phyloP scores from a whole-genome alignment of 495 filamentous ascomycete species.

The Chaetomidium leptoderma region DNA sequence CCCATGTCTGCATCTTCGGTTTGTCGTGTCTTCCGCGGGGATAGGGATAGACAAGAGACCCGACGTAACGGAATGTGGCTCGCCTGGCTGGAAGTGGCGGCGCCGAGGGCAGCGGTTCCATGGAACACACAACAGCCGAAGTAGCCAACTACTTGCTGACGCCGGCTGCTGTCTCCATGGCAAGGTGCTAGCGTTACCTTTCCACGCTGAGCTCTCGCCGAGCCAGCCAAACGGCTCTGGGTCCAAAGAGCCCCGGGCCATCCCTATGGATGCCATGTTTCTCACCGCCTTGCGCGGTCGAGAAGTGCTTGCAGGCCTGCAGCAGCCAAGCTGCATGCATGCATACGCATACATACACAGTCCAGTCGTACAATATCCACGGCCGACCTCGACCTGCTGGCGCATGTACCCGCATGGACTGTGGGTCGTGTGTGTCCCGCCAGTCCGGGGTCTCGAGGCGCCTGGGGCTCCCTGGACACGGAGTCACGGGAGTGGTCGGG shows the following conservation, averaged over 20 bases:
- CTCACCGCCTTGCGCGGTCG: conserved; percentile 20
- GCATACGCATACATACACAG: conserved; percentile 10
- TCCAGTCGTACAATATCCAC: neutral
- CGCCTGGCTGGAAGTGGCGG: conserved; percentile 3
- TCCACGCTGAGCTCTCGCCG: conserved; percentile 5
- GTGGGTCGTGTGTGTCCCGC: conserved; percentile 1
- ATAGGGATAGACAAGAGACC: neutral
- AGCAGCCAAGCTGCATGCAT: no score
- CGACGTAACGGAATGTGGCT: conserved; percentile 1
- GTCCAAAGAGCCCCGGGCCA: conserved; percentile 5
- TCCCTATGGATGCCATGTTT: neutral
- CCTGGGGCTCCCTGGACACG: neutral
- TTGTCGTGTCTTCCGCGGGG: neutral
- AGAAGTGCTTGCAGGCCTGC: conserved; percentile 21
- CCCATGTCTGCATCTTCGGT: neutral
- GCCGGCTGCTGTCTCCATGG: neutral
- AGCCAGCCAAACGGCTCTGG: conserved; percentile 14
- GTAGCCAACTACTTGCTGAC: neutral
- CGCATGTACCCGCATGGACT: conserved; percentile 3
- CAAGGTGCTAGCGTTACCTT: conserved; percentile 2
- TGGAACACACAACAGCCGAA: conserved; percentile 1
- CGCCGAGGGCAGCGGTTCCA: neutral
- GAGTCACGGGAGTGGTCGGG: conserved; percentile 16
- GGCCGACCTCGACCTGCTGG: neutral
- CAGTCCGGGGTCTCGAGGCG: conserved; percentile 11